phyloP scores from a whole-genome alignment of 371 early-diverging fungal species.

The Syncephalastrum racemosum region DNA sequence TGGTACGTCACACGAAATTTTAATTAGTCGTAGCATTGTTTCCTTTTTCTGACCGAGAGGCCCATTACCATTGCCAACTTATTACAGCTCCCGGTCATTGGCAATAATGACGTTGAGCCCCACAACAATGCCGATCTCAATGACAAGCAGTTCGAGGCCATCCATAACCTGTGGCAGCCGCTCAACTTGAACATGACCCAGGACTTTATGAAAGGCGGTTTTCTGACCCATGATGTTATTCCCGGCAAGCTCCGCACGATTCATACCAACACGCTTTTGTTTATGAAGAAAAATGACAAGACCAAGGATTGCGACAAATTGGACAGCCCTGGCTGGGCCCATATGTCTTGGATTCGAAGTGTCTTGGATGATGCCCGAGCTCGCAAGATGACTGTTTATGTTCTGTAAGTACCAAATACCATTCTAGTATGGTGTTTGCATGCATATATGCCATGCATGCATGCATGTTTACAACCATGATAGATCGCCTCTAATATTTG shows the following conservation, averaged over 20 bases:
- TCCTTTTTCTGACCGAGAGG: neutral
- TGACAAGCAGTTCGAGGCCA: slow-evolving; percentile 11
- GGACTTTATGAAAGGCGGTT: slow-evolving; percentile 17
- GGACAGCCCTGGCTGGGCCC: slow-evolving; percentile 18
- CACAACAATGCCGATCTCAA: slow-evolving; percentile 9
- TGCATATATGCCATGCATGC: no score
- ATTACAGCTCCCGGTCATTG: slow-evolving; percentile 32
- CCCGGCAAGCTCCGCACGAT: slow-evolving; percentile 20
- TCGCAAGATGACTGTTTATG: slow-evolving; percentile 15
- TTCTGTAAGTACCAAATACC: slow-evolving; percentile 15
- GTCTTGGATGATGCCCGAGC: slow-evolving; percentile 18
- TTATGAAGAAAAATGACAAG: slow-evolving; percentile 23
- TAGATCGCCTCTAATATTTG: no score
- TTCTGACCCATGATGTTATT: slow-evolving; percentile 16
- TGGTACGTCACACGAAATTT: slow-evolving; percentile 14
- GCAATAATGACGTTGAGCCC: slow-evolving; percentile 37
- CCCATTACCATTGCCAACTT: neutral
- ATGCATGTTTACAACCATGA: no score
- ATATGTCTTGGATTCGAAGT: slow-evolving; percentile 26
- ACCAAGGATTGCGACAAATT: slow-evolving; percentile 22
- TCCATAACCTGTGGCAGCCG: slow-evolving; percentile 22
- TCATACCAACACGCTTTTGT: slow-evolving; percentile 26
- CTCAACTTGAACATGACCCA: slow-evolving; percentile 13
- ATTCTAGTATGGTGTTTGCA: neutral
- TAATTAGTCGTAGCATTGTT: neutral